A percentile compares a stretch with the other conserved stretches of the same genome.
phyloP scores from a whole-genome alignment of 1,139 yeast genomes.

The Spencermartinsiella ligniputridi region DNA sequence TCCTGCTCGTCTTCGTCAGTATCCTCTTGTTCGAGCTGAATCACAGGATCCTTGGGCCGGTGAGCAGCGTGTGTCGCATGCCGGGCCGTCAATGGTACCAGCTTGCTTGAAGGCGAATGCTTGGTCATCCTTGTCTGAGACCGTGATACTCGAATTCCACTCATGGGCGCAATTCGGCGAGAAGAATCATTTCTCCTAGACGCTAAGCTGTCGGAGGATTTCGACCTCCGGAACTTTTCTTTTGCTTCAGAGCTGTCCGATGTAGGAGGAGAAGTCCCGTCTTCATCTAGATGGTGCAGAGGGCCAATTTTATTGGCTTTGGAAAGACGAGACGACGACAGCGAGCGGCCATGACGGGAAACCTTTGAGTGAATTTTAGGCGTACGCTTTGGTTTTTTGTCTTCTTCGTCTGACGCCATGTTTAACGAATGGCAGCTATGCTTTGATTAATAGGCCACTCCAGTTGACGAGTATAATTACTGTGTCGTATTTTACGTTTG shows the following conservation, averaged over 20 bases:
- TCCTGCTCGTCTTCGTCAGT: constrained; percentile 24
- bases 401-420: not conserved
- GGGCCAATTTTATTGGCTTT: not conserved
- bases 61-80: constrained; percentile 4
- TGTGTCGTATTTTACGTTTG: no score
- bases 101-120: not conserved
- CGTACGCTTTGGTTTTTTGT: not conserved
- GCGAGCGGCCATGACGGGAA: not conserved
- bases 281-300: not conserved
- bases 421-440: no score
- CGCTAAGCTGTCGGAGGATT: constrained; percentile 9
- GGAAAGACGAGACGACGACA: not conserved
- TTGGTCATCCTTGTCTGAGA: constrained; percentile 18
- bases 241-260: not conserved
- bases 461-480: no score
- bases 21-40: constrained; percentile 29
- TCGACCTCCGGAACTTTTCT: constrained; percentile 9
- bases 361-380: not conserved
- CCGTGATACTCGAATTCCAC: constrained; percentile 13
- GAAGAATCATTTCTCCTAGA: constrained; percentile 5
- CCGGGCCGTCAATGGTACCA: constrained; percentile 1
- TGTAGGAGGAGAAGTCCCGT: not conserved
- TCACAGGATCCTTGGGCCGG: constrained; percentile 26
- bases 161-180: constrained; percentile 9
- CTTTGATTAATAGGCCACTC: no score